A percentile compares a stretch with the other conserved stretches of the same genome.
Conservation (phyloP, 2,329 filamentous ascomycete species). For the Xylaria sp. region DNA sequence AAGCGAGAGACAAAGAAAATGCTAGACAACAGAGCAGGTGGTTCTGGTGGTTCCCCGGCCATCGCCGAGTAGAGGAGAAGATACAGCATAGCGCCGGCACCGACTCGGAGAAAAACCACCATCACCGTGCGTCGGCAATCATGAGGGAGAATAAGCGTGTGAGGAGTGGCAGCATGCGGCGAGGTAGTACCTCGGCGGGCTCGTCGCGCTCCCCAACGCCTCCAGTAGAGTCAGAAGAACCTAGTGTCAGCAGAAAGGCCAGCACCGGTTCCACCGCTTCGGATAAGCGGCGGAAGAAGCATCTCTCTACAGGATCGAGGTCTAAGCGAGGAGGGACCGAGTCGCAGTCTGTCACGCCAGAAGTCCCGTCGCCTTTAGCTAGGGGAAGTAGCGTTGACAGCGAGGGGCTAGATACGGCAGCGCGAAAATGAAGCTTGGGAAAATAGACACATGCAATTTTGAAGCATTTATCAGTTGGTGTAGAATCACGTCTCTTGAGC, state of each 20-base stretch:
- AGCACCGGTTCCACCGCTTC: slow-evolving; percentile 61
- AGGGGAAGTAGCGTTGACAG: slow-evolving; percentile 57
- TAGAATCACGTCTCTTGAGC: not conserved
- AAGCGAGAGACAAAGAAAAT: slow-evolving; percentile 73
- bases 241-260: slow-evolving; percentile 54
- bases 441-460: slow-evolving; percentile 4
- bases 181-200: slow-evolving; percentile 61
- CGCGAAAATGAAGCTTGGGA: slow-evolving; percentile 11
- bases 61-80: slow-evolving; percentile 60
- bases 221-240: slow-evolving; percentile 57
- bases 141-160: slow-evolving; percentile 61
- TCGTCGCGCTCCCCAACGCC: slow-evolving; percentile 64
- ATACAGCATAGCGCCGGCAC: slow-evolving; percentile 30
- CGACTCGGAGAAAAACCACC: slow-evolving; percentile 53
- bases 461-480: not conserved
- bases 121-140: slow-evolving; percentile 56
- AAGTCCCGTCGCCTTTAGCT: slow-evolving; percentile 64
- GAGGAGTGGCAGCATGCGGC: slow-evolving; percentile 64
- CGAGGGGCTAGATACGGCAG: slow-evolving; percentile 30
- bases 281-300: slow-evolving; percentile 65
- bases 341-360: slow-evolving; percentile 65
- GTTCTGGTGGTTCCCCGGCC: slow-evolving; percentile 90
- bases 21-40: slow-evolving; percentile 76
- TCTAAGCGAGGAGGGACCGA: slow-evolving; percentile 59
- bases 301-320: slow-evolving; percentile 55